Evolutionary conservation across 805 yeast species (phyloP).

Genomic region (Scheffersomyces coipomensis): DNA sequence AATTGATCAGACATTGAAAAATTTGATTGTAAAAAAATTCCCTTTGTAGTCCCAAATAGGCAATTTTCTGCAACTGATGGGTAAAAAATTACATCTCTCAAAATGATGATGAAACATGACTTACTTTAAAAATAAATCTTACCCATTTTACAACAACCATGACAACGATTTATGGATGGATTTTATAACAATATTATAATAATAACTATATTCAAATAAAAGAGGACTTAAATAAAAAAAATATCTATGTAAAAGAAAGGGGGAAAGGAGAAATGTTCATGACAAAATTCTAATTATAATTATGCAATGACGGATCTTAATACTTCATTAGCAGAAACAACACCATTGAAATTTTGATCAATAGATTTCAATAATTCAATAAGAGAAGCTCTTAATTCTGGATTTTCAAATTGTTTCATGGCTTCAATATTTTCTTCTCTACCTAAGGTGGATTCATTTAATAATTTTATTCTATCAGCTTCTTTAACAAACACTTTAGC

Average conservation of each 20-base stretch:
- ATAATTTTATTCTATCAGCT: constrained; percentile 66
- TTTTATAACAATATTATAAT: too few species aligned
- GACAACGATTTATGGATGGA: too few species aligned
- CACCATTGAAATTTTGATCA: constrained; percentile 62
- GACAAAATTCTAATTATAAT: neutral
- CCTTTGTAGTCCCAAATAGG: constrained; percentile 16
- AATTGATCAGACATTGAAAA: neutral
- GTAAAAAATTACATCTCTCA: too few species aligned
- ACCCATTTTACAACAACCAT: too few species aligned
- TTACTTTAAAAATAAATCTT: too few species aligned
- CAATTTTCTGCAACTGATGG: constrained; percentile 9
- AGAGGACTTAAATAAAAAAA: too few species aligned
- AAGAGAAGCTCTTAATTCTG: constrained; percentile 62
- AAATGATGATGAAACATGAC: too few species aligned
- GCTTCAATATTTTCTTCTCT: constrained; percentile 81
- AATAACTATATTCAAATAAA: too few species aligned
- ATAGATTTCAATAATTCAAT: constrained; percentile 71
- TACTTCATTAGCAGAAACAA: constrained; percentile 52
- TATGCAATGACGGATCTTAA: constrained; percentile 41
- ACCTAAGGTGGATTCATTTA: constrained; percentile 74
- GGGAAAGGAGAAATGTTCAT: too few species aligned
- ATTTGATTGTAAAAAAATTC: neutral
- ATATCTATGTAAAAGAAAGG: too few species aligned
- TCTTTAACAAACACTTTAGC: constrained; percentile 73
- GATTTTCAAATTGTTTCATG: constrained; percentile 73